Base-by-base conservation (phyloP, 1,284 basidiomycete genomes). In the Ceratobasidium sp. region DNA sequence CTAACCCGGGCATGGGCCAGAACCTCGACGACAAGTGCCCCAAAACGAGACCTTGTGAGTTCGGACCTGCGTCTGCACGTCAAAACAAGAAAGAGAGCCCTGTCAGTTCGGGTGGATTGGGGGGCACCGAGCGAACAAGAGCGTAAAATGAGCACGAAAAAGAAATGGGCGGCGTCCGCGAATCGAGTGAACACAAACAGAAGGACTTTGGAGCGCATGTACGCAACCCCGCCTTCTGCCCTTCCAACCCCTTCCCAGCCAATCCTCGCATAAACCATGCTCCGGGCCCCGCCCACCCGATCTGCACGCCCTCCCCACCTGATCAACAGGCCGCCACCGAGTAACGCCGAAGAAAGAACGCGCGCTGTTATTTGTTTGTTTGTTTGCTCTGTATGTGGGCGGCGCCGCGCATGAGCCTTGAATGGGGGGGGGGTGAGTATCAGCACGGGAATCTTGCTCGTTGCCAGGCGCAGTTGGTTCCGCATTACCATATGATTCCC, bases 401-500 rank as follows among this genome's bases (percentile, higher is more conserved):
- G 45, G 45, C 36, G 36, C 14, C 36, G 36, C 36, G 36, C 36
- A 39, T 39, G 14, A 6, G 36, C 6, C 8, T 14, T 39, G 46
- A n/a, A 9, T 9, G 6, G 52, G 52, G 52, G 28, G 5, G 21
- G 16, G 6, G 21, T 26, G 28, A 18, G 26, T 6, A 53, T 53
- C 52, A 53, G 52, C 52, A 53, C 26, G 52, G 52, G 52, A 53
- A 53, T 26, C 23, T 28, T 21, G 52, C 23, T 32, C 21, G 52
- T 53, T 53, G 52, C 18, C 52, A 53, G 52, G 52, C 52, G 21
- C 52, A 32, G 21, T 53, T 26, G 52, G 52, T 53, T 53, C 52
- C 52, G 52, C 52, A 53, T n/a, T 53, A 28, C 52, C 52, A 53
- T 53, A 53, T 53, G 52, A 53, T 53, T 53, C 52, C 52, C 52